Percentiles rank a stretch among this genome's conserved stretches.
These are phyloP conservation scores for Agrocybe pediades DNA, from an alignment of 768 basidiomycete genomes.

Conservation along the genomic window DNA sequence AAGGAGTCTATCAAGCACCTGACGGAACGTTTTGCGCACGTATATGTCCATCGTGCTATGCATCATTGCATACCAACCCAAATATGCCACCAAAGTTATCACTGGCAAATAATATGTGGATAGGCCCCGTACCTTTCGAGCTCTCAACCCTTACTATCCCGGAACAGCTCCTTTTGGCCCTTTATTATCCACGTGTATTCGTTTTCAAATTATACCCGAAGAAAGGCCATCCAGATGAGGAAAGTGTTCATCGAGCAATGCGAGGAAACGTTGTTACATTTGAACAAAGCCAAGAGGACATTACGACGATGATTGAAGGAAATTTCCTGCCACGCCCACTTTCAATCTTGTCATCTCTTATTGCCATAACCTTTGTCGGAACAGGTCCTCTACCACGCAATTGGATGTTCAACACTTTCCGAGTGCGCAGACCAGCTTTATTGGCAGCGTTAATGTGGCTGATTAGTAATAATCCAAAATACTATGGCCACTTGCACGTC, in stretches of 20 bases:
- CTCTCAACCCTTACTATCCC: conserved; percentile 25
- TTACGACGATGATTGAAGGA: neutral
- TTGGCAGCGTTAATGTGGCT: neutral
- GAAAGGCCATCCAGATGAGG: neutral
- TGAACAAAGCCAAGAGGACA: neutral
- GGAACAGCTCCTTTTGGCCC: conserved; percentile 30
- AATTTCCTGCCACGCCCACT: neutral
- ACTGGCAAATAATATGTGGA: conserved; percentile 36
- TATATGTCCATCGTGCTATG: too few relatives aligned
- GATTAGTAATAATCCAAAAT: neutral
- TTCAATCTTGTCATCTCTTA: neutral
- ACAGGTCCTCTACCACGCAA: neutral
- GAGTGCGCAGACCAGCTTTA: neutral
- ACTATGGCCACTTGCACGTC: neutral
- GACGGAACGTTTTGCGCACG: too few relatives aligned
- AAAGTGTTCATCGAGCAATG: neutral
- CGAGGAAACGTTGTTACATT: neutral
- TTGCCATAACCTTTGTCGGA: neutral
- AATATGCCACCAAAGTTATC: conserved; percentile 15
- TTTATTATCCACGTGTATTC: conserved; percentile 25
- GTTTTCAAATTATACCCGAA: conserved; percentile 19
- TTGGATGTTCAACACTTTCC: neutral
- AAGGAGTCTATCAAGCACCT: neutral
- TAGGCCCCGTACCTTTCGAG: conserved; percentile 27
- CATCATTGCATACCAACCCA: too few relatives aligned